Conservation (phyloP, 2,329 filamentous ascomycete genomes). For the Orbilia brochopaga region DNA sequence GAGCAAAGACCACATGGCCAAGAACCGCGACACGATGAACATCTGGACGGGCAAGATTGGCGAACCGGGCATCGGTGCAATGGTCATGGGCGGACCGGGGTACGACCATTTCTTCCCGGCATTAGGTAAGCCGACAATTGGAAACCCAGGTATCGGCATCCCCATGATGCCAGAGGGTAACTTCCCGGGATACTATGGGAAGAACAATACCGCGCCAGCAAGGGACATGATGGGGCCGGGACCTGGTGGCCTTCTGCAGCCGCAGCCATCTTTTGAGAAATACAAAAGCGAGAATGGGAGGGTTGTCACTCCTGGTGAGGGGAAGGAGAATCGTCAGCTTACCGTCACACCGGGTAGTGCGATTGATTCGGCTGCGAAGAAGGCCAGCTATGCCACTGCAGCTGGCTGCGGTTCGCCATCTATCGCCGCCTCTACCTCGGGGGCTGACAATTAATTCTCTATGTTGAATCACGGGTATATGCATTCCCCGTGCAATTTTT, state of each 20-base stretch:
- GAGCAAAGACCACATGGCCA: slow-evolving; percentile 20
- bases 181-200: neutral
- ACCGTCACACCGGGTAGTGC: too few species aligned
- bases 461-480: too few species aligned
- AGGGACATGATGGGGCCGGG: neutral
- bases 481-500: too few species aligned
- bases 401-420: too few species aligned
- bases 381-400: too few species aligned
- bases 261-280: neutral
- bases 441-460: too few species aligned
- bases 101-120: slow-evolving; percentile 3
- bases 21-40: slow-evolving; percentile 18
- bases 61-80: neutral
- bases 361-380: too few species aligned
- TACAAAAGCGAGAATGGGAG: neutral
- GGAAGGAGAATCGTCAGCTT: neutral
- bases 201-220: slow-evolving; percentile 14
- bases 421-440: too few species aligned
- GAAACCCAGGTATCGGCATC: slow-evolving; percentile 26
- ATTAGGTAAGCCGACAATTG: slow-evolving; percentile 14
- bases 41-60: slow-evolving; percentile 16
- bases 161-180: slow-evolving; percentile 17
- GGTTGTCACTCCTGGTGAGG: neutral
- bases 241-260: neutral
- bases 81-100: neutral